phyloP scores from a whole-genome alignment of 2,329 filamentous ascomycete species.

The Cladosporium sp. region DNA sequence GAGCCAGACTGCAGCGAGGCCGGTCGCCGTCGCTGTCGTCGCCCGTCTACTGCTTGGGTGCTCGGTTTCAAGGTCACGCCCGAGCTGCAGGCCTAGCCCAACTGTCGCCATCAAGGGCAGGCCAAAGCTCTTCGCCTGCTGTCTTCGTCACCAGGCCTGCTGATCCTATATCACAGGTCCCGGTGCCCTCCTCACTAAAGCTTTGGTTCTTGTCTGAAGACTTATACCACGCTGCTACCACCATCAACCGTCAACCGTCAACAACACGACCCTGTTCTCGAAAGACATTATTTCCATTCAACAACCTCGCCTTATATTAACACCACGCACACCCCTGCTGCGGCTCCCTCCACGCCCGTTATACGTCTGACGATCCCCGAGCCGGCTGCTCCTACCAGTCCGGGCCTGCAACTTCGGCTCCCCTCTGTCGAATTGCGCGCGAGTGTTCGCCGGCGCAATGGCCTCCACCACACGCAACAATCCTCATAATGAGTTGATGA shows the following conservation, averaged over 20 bases:
- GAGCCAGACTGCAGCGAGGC: not conserved
- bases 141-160: constrained; percentile 12
- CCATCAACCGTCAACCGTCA: too few relatives aligned
- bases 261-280: not conserved
- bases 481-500: constrained; percentile 42
- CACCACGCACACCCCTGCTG: constrained; percentile 6
- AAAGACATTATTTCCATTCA: not conserved
- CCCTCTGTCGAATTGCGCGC: constrained; percentile 12
- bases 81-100: constrained; percentile 4
- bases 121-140: constrained; percentile 1
- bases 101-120: not conserved
- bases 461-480: constrained; percentile 30
- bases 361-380: constrained; percentile 12
- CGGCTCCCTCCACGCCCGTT: constrained; percentile 10
- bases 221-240: not conserved
- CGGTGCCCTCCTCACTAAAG: constrained; percentile 5
- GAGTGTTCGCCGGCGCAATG: constrained; percentile 14
- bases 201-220: not conserved
- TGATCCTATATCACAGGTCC: constrained; percentile 11
- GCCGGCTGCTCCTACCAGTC: constrained; percentile 5
- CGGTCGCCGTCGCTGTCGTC: constrained; percentile 1
- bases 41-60: constrained; percentile 1
- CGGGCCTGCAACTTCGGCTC: constrained; percentile 13
- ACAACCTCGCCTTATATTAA: not conserved
- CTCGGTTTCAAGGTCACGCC: constrained; percentile 9